phyloP scores from a whole-genome alignment of 805 yeast species.

The Saccharomycopsis fermentans region DNA sequence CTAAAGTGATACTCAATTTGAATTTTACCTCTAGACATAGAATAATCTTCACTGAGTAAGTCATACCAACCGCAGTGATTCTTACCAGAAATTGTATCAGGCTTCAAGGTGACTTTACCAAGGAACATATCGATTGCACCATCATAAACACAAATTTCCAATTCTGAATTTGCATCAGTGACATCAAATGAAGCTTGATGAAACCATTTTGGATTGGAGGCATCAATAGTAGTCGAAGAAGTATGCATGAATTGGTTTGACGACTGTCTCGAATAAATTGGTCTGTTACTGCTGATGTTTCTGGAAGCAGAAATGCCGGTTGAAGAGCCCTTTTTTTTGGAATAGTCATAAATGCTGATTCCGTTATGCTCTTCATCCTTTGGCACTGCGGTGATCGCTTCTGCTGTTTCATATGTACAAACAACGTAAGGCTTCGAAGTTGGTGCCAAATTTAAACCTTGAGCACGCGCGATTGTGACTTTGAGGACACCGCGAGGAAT shows the following conservation, averaged over 20 bases:
- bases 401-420: constrained; percentile 85
- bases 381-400: constrained; percentile 78
- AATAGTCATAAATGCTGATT: background rate
- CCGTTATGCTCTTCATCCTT: constrained; percentile 29
- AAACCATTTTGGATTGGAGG: constrained; percentile 74
- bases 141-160: constrained; percentile 89
- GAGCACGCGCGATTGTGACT: constrained; percentile 75
- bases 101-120: constrained; percentile 73
- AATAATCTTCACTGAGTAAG: constrained; percentile 64
- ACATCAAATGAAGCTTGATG: constrained; percentile 92
- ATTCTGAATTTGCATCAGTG: constrained; percentile 68
- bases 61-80: constrained; percentile 55
- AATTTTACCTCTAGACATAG: constrained; percentile 67
- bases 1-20: constrained; percentile 67
- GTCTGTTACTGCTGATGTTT: constrained; percentile 26
- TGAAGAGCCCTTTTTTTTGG: constrained; percentile 1
- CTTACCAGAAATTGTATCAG: constrained; percentile 33
- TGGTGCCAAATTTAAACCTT: constrained; percentile 47
- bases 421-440: constrained; percentile 78
- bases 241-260: constrained; percentile 28
- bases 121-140: constrained; percentile 74
- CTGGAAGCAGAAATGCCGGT: constrained; percentile 17
- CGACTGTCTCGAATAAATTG: constrained; percentile 35
- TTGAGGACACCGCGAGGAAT: constrained; percentile 58
- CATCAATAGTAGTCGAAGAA: constrained; percentile 23